Evolutionary conservation across 768 basidiomycete genomes (phyloP).

Genomic region (Pulveroboletus sp.): DNA sequence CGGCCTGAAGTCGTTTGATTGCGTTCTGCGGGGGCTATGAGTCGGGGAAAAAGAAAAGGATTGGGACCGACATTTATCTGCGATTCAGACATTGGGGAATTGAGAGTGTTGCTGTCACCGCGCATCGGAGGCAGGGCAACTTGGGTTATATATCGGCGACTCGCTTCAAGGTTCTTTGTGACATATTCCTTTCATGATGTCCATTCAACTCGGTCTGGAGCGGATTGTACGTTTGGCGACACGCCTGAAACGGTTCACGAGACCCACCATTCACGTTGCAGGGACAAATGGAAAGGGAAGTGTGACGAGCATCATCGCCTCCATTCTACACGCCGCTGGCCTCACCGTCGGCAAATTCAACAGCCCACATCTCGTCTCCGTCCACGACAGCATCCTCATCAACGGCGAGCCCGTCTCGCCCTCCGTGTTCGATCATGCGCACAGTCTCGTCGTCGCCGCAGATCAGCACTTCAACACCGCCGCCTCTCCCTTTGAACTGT

Average conservation of each 20-base stretch:
- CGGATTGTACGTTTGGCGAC: conserved; percentile 53
- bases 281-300: conserved; percentile 99
- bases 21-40: conserved; percentile 11
- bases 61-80: conserved; percentile 16
- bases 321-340: conserved; percentile 58
- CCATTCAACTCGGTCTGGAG: conserved; percentile 67
- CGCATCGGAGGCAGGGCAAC: background rate
- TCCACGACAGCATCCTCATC: conserved; percentile 75
- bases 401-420: conserved; percentile 51
- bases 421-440: conserved; percentile 45
- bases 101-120: background rate
- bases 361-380: conserved; percentile 82
- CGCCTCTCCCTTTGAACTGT: conserved; percentile 78
- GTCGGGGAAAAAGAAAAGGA: background rate
- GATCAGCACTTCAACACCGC: conserved; percentile 42
- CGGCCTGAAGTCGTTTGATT: conserved; percentile 20
- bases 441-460: conserved; percentile 46
- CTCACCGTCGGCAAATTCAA: conserved; percentile 82
- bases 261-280: conserved; percentile 87
- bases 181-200: conserved; percentile 35
- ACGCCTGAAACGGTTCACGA: conserved; percentile 57
- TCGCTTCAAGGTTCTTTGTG: background rate
- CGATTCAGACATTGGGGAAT: conserved; percentile 16
- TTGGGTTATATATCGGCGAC: background rate
- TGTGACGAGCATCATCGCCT: conserved; percentile 78